phyloP scores from a whole-genome alignment of 2,329 filamentous ascomycete genomes.

The Diaporthe caulivora region DNA sequence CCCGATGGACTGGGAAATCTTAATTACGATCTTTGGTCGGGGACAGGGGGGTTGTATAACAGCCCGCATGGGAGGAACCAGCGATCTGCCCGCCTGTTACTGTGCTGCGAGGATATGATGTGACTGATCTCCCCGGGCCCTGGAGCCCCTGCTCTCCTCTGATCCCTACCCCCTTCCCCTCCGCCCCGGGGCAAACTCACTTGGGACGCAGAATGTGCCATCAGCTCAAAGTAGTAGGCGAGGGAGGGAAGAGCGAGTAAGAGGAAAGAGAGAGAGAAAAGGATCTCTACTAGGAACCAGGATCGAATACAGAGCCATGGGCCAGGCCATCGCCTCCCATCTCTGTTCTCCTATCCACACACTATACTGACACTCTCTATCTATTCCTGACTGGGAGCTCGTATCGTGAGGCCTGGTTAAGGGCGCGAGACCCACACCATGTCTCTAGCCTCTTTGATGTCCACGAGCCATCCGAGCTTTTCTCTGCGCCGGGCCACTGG shows the following conservation, averaged over 20 bases:
- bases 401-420: slow-evolving; percentile 8
- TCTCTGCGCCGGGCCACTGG: background rate
- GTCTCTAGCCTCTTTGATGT: background rate
- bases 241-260: background rate
- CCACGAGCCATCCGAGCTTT: slow-evolving; percentile 17
- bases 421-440: background rate
- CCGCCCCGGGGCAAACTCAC: background rate
- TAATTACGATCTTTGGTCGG: background rate
- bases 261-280: background rate
- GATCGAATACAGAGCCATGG: background rate
- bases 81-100: background rate
- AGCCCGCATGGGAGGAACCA: slow-evolving; percentile 14
- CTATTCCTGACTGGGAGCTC: slow-evolving; percentile 4
- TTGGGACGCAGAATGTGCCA: background rate
- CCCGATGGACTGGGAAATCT: slow-evolving; percentile 20
- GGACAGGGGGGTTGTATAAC: background rate
- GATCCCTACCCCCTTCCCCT: background rate
- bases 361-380: too few species aligned
- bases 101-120: background rate
- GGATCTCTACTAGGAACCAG: background rate
- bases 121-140: slow-evolving; percentile 8
- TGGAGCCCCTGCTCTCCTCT: slow-evolving; percentile 16
- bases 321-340: background rate
- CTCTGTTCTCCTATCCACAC: too few species aligned
- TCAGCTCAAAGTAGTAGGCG: background rate